Evolutionary conservation across 495 filamentous ascomycete genomes (phyloP).

Genomic region (Choiromyces venosus): DNA sequence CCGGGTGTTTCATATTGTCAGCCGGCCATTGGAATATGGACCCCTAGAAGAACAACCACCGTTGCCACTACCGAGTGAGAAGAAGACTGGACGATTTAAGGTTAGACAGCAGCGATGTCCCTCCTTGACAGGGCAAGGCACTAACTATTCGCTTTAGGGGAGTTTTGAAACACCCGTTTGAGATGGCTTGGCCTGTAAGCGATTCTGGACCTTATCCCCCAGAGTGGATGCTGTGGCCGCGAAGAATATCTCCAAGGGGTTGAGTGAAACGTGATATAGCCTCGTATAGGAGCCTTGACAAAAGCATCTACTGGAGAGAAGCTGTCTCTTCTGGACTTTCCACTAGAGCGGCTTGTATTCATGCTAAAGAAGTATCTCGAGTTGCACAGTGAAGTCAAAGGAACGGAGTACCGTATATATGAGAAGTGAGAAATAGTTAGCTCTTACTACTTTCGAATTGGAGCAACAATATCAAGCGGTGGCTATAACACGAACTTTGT

Average conservation of each 20-base stretch:
- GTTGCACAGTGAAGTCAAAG: neutral
- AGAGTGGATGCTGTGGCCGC: conserved; percentile 19
- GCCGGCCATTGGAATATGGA: conserved; percentile 18
- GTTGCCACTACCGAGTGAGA: neutral
- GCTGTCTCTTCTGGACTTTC: neutral
- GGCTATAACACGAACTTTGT: neutral
- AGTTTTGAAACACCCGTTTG: conserved; percentile 35
- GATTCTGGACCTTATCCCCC: conserved; percentile 25
- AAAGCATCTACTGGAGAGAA: neutral
- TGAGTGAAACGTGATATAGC: conserved; percentile 32
- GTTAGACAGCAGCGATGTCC: conserved; percentile 36
- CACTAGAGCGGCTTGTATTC: neutral
- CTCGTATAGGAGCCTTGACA: neutral
- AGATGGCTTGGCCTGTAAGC: conserved; percentile 36
- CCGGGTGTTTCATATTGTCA: conserved; percentile 36
- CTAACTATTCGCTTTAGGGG: conserved; percentile 27
- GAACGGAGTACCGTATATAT: neutral
- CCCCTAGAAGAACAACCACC: conserved; percentile 12
- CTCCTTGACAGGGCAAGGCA: conserved; percentile 23
- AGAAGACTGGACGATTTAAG: conserved; percentile 38
- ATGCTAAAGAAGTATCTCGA: neutral
- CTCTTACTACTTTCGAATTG: neutral
- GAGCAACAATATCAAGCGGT: neutral
- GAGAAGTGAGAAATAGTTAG: neutral
- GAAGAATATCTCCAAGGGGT: conserved; percentile 30